These are phyloP conservation scores for Pichia phayaonensis DNA, from an alignment of 805 yeast genomes.

Conservation along the genomic window DNA sequence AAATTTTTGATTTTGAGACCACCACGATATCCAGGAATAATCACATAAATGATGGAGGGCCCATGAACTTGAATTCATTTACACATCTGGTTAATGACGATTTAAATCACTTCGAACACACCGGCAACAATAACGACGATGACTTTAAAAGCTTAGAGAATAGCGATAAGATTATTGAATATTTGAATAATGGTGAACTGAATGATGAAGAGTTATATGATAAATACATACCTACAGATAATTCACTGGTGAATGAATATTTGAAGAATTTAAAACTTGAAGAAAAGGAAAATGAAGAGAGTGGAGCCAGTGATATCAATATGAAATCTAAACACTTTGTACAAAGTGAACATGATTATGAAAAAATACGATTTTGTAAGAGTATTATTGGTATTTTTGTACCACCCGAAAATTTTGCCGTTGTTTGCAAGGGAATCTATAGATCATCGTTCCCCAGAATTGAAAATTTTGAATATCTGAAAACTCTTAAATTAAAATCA, in stretches of 20 bases:
- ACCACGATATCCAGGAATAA: background rate
- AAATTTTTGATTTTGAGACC: constrained; percentile 9
- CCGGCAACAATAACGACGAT: background rate
- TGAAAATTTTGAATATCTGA: constrained; percentile 69
- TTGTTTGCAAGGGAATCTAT: constrained; percentile 71
- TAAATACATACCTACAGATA: constrained; percentile 24
- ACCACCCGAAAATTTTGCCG: constrained; percentile 90
- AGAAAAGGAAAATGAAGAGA: background rate
- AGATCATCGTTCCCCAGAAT: constrained; percentile 85
- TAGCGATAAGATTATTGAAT: background rate
- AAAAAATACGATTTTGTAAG: constrained; percentile 8
- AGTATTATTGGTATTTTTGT: constrained; percentile 22
- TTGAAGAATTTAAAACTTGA: constrained; percentile 1
- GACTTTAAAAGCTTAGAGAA: background rate
- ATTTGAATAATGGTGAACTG: background rate
- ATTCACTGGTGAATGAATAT: constrained; percentile 16
- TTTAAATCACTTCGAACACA: background rate
- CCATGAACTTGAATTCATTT: background rate
- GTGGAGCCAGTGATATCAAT: background rate
- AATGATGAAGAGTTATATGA: constrained; percentile 22
- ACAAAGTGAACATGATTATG: constrained; percentile 2
- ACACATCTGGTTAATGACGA: background rate
- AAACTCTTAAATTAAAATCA: constrained; percentile 56
- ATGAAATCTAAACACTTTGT: constrained; percentile 1
- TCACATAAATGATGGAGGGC: background rate